Evolutionary conservation across 2,329 filamentous ascomycete species (phyloP).

Genomic region (Colletotrichum sp.): DNA sequence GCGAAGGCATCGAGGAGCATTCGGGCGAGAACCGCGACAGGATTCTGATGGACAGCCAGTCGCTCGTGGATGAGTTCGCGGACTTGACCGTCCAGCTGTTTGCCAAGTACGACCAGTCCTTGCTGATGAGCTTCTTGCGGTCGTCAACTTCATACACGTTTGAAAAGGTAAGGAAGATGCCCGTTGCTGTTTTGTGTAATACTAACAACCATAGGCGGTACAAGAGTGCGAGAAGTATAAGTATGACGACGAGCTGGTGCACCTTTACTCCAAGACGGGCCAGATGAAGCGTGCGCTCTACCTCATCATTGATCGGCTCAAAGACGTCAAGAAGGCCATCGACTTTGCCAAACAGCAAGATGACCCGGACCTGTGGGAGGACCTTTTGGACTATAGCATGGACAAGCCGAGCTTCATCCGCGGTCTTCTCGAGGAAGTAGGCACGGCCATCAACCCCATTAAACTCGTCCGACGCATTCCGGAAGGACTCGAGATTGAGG

Average conservation of each 20-base stretch:
- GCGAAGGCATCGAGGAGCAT: constrained; percentile 66
- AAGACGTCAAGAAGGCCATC: constrained; percentile 91
- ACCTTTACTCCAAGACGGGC: constrained; percentile 92
- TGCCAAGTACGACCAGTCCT: constrained; percentile 77
- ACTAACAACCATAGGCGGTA: constrained; percentile 53
- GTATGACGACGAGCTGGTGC: constrained; percentile 93
- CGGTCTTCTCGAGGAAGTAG: constrained; percentile 89
- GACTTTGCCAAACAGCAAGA: constrained; percentile 93
- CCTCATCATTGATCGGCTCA: constrained; percentile 91
- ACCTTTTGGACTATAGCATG: constrained; percentile 95
- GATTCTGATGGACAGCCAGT: constrained; percentile 62
- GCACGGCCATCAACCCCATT: constrained; percentile 91
- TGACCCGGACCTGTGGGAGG: constrained; percentile 92
- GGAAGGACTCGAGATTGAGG: constrained; percentile 90
- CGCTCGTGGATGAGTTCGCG: constrained; percentile 84
- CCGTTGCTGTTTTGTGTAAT: neutral
- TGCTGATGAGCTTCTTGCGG: constrained; percentile 88
- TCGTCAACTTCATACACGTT: constrained; percentile 88
- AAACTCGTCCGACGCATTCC: constrained; percentile 89
- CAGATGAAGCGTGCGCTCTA: constrained; percentile 90
- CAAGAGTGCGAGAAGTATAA: constrained; percentile 80
- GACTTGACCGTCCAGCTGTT: constrained; percentile 89
- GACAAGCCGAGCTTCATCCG: constrained; percentile 96
- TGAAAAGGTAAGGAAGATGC: constrained; percentile 60
- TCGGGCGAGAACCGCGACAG: constrained; percentile 60